Evolutionary conservation across 2,329 filamentous ascomycete species (phyloP), one percentile per base, ranked within the genome.

Genomic region (Sclerotinia sclerotiorum): DNA sequence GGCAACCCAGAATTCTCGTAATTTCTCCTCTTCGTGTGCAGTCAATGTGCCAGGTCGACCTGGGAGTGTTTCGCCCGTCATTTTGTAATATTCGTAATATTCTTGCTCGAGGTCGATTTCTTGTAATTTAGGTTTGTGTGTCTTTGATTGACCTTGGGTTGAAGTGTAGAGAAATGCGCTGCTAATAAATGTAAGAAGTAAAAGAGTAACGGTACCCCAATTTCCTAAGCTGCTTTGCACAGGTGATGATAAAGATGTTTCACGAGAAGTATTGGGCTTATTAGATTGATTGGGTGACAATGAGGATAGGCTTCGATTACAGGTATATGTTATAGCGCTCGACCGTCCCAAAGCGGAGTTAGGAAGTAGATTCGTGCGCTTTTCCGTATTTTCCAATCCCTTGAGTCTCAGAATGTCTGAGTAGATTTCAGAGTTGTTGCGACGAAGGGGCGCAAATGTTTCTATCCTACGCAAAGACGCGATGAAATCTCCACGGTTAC

Each of bases 1-100:
- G 66, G 88, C 82, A 19, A 85, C 80, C 95, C 95, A 99, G 73
- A 98, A 85, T 79, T 96, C 90, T 76, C 90, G 91, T 69, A 99
- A 83, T 81, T 96, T 97, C 72, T 87, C 86, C 75, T 97, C 92
- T 81, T 99, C 89, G 71, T 97, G 94, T 3, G 88, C 79, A n/a
- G 94, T 97, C 69, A 99, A 84, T 74, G 92, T 97, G 69, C 92
- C 93, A 67, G 93, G 87, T 70, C 93, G 88, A 65, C 95, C 95
- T 49, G 90, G 86, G 56, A 84, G 85, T 29, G 77, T 70, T 73
- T 84, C 79, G 42, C 75, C 74, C 32, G 82, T 74, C 83, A 84
- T 84, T 44, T 73, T 73, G 71, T 66, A 58, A 51, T 70, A 58
- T 46, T 62, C 57, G 29, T 68, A 65, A 39, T 71, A 71, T 63